phyloP scores from a whole-genome alignment of 2,329 filamentous ascomycete genomes.

The Leptographium lundbergii region DNA sequence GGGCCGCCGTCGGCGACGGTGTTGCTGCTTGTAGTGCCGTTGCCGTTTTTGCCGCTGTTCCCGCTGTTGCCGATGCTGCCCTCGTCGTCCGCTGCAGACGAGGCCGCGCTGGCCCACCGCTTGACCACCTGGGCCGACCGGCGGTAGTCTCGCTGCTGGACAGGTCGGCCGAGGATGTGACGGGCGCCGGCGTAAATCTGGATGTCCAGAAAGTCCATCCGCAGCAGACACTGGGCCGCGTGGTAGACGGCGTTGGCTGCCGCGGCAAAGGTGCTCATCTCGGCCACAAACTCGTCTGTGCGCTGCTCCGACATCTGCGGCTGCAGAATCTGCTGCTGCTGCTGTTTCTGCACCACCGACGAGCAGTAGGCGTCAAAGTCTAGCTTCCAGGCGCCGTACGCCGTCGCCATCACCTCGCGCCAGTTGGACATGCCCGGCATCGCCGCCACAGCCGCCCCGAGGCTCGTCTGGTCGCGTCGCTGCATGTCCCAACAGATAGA shows the following conservation, averaged over 20 bases:
- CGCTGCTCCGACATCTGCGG: too few species aligned
- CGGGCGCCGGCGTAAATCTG: conserved; percentile 12
- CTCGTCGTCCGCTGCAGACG: not conserved
- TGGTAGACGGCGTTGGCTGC: conserved; percentile 10
- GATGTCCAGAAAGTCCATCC: conserved; percentile 10
- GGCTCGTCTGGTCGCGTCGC: conserved; percentile 11
- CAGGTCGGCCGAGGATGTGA: conserved; percentile 10
- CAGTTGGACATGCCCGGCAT: not conserved
- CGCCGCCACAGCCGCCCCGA: not conserved
- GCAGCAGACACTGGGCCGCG: conserved; percentile 5
- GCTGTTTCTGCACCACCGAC: too few species aligned
- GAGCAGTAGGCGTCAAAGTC: conserved; percentile 9
- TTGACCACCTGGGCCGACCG: conserved; percentile 9
- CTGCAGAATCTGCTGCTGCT: too few species aligned
- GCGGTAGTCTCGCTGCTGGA: conserved; percentile 9
- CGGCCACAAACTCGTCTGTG: not conserved
- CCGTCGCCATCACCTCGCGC: conserved; percentile 3
- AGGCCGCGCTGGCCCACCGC: conserved; percentile 4
- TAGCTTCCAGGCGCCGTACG: conserved; percentile 7
- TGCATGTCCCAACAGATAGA: conserved; percentile 12
- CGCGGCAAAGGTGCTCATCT: conserved; percentile 3
- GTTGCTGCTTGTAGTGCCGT: too few species aligned
- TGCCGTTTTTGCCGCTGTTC: too few species aligned
- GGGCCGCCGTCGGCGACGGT: not conserved
- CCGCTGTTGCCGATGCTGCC: not conserved